A percentile compares a stretch with the other conserved stretches of the same genome.
These are phyloP conservation scores for Pyrenochaeta sp. DNA, from an alignment of 2,329 filamentous ascomycete species.

Conservation along the genomic window DNA sequence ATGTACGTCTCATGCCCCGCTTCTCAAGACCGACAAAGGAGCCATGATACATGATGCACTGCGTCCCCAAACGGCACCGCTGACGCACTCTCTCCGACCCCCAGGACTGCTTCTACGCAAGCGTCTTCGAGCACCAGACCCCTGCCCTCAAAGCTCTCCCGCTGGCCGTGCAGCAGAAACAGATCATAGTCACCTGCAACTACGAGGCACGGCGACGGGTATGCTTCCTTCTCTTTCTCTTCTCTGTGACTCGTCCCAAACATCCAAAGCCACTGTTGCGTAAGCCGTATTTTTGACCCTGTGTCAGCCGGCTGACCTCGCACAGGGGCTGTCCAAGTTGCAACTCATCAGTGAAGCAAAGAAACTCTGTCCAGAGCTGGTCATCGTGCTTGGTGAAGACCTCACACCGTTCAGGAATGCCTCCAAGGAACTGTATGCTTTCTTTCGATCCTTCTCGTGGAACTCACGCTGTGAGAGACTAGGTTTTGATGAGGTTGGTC, in stretches of 20 bases:
- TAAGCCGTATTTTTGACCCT: slow-evolving; percentile 1
- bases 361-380: slow-evolving; percentile 78
- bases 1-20: slow-evolving; percentile 30
- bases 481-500: slow-evolving; percentile 83
- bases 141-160: slow-evolving; percentile 75
- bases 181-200: slow-evolving; percentile 75
- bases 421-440: slow-evolving; percentile 80
- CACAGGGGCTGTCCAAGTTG: slow-evolving; percentile 73
- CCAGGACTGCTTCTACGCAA: slow-evolving; percentile 91
- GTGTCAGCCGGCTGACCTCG: slow-evolving; percentile 31
- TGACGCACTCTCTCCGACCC: slow-evolving; percentile 18
- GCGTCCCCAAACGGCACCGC: slow-evolving; percentile 17
- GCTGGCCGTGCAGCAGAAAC: slow-evolving; percentile 89
- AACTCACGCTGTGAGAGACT: slow-evolving; percentile 78
- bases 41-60: too few relatives aligned
- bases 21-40: too few relatives aligned
- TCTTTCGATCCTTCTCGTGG: slow-evolving; percentile 79
- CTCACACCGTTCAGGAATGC: slow-evolving; percentile 78
- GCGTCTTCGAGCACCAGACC: slow-evolving; percentile 83
- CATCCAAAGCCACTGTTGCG: too few relatives aligned
- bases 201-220: slow-evolving; percentile 80
- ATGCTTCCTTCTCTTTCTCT: slow-evolving; percentile 19
- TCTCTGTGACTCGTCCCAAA: slow-evolving; percentile 4
- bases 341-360: slow-evolving; percentile 85
- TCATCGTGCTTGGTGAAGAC: slow-evolving; percentile 84